Conservation (phyloP, 176 grass and related monocot species). For the Rhynchospora breviuscula region DNA sequence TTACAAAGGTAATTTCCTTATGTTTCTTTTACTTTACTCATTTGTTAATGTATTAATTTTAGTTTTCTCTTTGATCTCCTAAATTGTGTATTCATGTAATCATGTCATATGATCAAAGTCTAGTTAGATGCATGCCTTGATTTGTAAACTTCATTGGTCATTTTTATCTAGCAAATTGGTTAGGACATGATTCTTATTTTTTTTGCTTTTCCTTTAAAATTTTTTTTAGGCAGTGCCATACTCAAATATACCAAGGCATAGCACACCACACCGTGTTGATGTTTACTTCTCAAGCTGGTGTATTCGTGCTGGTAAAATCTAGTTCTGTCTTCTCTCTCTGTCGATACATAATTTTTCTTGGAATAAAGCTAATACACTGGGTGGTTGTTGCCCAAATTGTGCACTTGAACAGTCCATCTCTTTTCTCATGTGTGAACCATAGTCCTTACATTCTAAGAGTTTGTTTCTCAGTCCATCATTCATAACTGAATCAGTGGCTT, state of each 20-base stretch:
- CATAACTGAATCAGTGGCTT: no score
- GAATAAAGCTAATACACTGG: no score
- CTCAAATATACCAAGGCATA: slow-evolving; percentile 46
- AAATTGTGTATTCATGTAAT: no score
- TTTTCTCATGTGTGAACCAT: no score
- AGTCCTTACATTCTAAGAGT: no score
- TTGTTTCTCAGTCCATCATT: no score
- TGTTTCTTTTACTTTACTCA: neutral
- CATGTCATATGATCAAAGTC: no score
- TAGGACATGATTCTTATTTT: neutral
- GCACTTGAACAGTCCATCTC: no score
- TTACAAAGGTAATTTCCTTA: slow-evolving; percentile 58
- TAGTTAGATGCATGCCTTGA: no score
- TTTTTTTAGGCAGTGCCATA: slow-evolving; percentile 61
- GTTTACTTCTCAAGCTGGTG: slow-evolving; percentile 89
- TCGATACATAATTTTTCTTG: neutral
- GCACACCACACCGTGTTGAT: slow-evolving; percentile 75
- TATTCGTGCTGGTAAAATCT: slow-evolving; percentile 59
- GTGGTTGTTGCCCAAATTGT: no score
- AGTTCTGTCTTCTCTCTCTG: neutral
- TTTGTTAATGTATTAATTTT: neutral
- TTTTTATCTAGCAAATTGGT: neutral
- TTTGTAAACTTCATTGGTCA: no score
- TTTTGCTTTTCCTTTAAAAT: neutral
- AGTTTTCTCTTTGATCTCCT: neutral